Conservation (phyloP, 495 filamentous ascomycete species). For the Immersiella caudata region DNA sequence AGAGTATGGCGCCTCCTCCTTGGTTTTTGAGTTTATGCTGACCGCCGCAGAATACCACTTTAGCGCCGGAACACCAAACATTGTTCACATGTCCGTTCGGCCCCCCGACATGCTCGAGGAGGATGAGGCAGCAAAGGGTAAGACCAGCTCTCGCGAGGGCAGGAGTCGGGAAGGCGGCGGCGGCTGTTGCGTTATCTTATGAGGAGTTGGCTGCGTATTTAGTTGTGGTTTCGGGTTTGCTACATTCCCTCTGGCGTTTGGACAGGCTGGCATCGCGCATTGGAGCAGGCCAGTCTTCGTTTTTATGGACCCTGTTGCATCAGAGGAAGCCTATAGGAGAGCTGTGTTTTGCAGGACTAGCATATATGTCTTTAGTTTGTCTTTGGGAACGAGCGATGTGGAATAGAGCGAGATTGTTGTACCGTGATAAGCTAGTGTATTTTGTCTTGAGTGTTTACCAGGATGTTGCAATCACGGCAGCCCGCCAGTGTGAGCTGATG, state of each 20-base stretch:
- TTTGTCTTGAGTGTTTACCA: too few species aligned
- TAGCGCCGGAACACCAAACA: constrained; percentile 68
- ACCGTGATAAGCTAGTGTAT: not conserved
- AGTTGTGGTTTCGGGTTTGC: not conserved
- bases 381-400: constrained; percentile 10
- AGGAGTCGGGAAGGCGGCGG: constrained; percentile 65
- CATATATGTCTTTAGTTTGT: constrained; percentile 12
- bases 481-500: too few species aligned
- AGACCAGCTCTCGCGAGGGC: constrained; percentile 61
- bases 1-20: constrained; percentile 32
- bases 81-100: constrained; percentile 91
- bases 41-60: constrained; percentile 71
- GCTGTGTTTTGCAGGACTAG: constrained; percentile 3
- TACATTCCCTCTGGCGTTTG: constrained; percentile 7
- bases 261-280: not conserved
- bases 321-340: constrained; percentile 2
- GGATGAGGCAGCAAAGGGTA: constrained; percentile 72
- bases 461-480: too few species aligned
- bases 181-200: constrained; percentile 81
- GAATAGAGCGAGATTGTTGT: constrained; percentile 15
- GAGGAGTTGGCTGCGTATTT: constrained; percentile 14
- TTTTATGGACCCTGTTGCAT: not conserved
- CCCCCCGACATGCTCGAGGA: constrained; percentile 89
- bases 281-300: not conserved
- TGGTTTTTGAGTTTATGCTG: not conserved